Conservation (phyloP, 2,329 filamentous ascomycete species). For the Diaporthe sp. region DNA sequence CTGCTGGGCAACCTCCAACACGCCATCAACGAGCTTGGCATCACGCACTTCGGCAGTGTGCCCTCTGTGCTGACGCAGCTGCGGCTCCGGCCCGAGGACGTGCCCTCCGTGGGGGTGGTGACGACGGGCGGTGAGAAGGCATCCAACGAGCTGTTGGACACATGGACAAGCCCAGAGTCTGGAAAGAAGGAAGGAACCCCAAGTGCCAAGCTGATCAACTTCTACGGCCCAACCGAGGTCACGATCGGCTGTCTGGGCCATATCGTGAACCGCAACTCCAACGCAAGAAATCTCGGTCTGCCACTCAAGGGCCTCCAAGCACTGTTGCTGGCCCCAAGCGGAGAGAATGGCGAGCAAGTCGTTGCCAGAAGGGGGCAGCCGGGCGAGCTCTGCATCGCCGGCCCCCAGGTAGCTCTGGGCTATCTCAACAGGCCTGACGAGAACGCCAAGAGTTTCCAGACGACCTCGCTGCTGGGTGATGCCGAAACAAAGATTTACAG, state of each 20-base stretch:
- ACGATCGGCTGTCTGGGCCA: conserved; percentile 43
- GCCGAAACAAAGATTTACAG: conserved; percentile 39
- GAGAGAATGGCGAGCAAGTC: background rate
- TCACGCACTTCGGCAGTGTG: conserved; percentile 33
- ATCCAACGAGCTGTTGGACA: conserved; percentile 39
- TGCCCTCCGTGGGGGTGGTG: conserved; percentile 46
- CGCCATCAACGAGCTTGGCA: conserved; percentile 26
- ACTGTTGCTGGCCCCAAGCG: conserved; percentile 21
- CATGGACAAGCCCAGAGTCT: conserved; percentile 1
- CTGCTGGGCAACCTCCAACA: conserved; percentile 32
- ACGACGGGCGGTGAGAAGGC: conserved; percentile 54
- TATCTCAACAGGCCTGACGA: conserved; percentile 40
- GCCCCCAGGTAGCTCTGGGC: conserved; percentile 43
- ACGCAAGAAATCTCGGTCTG: conserved; percentile 44
- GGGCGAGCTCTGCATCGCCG: conserved; percentile 33
- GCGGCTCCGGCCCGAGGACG: conserved; percentile 25
- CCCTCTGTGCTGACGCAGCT: conserved; percentile 35
- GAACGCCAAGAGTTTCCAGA: conserved; percentile 41
- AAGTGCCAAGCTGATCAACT: conserved; percentile 30
- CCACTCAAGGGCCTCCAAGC: conserved; percentile 25
- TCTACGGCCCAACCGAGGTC: conserved; percentile 38
- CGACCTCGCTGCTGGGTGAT: conserved; percentile 25
- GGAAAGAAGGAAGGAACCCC: background rate
- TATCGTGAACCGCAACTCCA: conserved; percentile 55
- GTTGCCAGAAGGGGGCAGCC: conserved; percentile 31